A percentile compares a stretch with the other conserved stretches of the same genome.
Evolutionary conservation across 305 asterid genomes (phyloP).

Genomic region (Nicotiana rustica): DNA sequence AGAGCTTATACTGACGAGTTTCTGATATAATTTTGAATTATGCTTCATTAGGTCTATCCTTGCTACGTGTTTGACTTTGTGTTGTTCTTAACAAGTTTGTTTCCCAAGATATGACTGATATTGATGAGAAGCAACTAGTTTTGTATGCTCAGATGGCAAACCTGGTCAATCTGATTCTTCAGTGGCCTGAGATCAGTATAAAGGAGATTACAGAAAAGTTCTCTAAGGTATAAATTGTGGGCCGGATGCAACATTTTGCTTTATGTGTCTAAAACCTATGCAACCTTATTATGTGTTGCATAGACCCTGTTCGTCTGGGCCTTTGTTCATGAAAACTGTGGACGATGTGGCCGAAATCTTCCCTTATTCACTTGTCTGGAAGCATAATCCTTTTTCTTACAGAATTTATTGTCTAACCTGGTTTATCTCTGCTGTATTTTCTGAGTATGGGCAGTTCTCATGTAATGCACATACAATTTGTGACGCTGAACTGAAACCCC

Average conservation of each 20-base stretch:
- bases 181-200: slow-evolving; percentile 74
- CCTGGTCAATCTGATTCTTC: slow-evolving; percentile 84
- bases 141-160: slow-evolving; percentile 96
- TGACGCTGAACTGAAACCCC: slow-evolving; percentile 89
- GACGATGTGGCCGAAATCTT: neutral
- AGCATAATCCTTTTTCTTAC: neutral
- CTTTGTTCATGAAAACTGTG: neutral
- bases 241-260: neutral
- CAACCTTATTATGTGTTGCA: neutral
- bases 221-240: slow-evolving; percentile 68
- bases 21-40: slow-evolving; percentile 10
- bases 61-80: slow-evolving; percentile 3
- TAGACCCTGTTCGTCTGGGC: neutral
- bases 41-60: neutral
- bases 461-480: slow-evolving; percentile 99
- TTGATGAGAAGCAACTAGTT: slow-evolving; percentile 76
- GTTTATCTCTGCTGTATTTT: slow-evolving; percentile 34
- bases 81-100: slow-evolving; percentile 50
- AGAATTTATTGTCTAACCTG: neutral
- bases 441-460: slow-evolving; percentile 66
- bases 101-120: slow-evolving; percentile 67
- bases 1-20: neutral
- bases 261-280: neutral
- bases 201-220: slow-evolving; percentile 81
- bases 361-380: slow-evolving; percentile 14